Evolutionary conservation across 148 eudicot species (phyloP), one percentile per base, ranked within the genome.

Genomic region (Drosera capensis): DNA sequence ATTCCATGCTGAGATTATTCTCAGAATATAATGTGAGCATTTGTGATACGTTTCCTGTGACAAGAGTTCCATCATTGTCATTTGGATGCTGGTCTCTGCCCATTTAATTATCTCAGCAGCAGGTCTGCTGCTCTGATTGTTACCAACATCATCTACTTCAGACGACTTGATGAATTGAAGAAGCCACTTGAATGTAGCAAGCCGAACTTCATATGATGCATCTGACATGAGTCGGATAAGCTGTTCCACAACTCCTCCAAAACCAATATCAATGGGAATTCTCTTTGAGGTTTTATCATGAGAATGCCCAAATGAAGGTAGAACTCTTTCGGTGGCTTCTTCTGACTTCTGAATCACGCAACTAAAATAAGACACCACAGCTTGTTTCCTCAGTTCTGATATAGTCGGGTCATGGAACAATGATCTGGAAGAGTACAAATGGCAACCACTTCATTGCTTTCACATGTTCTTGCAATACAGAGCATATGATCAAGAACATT

Each of bases 101-200:
- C 78, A 84, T 4, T 28, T 21, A 36, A 24, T 40, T 25, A 64
- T 49, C 29, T 57, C 62, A 49, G 61, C 54, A 18, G 50, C 53
- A 45, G 51, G 59, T 30, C 25, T 52, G 17, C 31, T 49, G 23
- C 23, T 51, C 46, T 49, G 60, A 50, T 53, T 72, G 35, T 53
- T 48, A 48, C 36, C 41, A 55, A 20, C 47, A 25, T 13, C 50
- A 24, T n/a, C n/a, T n/a, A 48, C 63, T 38, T 68, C 53, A 22
- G 57, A 55, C 23, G 64, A 56, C 68, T 70, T 78, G 17, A 84
- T 68, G 55, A 78, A 69, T 50, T 59, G 58, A 30, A 68, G 71
- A 49, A 90, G 87, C 95, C 95, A 90, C 67, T 90, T 90, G 15
- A 80, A 72, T 43, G 95, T 71, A 34, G 87, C 78, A 58, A 75